Base-by-base conservation (phyloP, 495 filamentous ascomycete genomes). In the Tuber microsphaerosporum region DNA sequence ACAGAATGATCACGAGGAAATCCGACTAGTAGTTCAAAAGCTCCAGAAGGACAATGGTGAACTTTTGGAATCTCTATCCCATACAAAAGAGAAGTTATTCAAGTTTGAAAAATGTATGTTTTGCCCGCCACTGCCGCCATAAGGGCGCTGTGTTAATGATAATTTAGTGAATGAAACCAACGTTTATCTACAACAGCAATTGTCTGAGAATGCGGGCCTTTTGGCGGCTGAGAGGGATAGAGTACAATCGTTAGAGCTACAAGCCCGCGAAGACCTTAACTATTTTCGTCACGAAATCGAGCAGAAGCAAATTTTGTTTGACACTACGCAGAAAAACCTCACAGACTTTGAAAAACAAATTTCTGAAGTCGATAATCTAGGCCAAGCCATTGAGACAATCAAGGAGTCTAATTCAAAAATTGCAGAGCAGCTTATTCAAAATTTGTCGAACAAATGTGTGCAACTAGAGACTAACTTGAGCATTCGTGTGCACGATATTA, bases 151-250 rank as follows among this genome's bases (percentile, higher is more conserved):
- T 31, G 31, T 26, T 71, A 45, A 71, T 34, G 20, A 42, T 45
- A 0, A n/a, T 71, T 17, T 10, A 79, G 77, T 80, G 6, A 70
- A 75, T 37, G 79, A 79, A 77, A 74, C 73, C 45, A 26, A 76
- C 56, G 78, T 75, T 26, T 80, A 78, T 41, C 70, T 81, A 20
- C 69, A 81, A 69, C 71, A 61, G 31, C 79, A 82, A 43, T 37
- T 77, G 2, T 81, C 77, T 14, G 73, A 82, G 42, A 81, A 82
- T 44, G 74, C 80, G 22, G 75, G 79, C 14, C 72, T 81, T 22
- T 39, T 82, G 14, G 76, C 75, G n/a, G 68, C 68, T 20, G 80
- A 82, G 73, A 81, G 79, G 56, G 76, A 81, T 51, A 75, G 79
- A 17, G 79, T 80, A 14, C 80, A 82, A 74, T 75, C 69, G 12